Evolutionary conservation across 306 rosid genomes (phyloP).

Genomic region (Datisca glomerata): DNA sequence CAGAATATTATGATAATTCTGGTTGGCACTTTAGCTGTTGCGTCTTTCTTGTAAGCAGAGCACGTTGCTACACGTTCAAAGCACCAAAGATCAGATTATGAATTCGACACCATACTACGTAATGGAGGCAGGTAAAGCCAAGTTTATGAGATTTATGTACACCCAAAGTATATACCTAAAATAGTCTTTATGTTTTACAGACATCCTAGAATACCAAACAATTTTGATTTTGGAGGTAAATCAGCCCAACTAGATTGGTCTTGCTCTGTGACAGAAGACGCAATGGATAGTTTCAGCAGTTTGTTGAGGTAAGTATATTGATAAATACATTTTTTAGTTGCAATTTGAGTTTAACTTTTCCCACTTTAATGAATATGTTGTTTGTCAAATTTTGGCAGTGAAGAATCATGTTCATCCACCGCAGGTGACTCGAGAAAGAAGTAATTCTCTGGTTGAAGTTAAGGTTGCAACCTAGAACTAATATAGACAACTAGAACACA

Average conservation of each 20-base stretch:
- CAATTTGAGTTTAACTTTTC: not conserved
- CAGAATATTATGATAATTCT: not conserved
- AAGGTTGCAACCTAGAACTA: not conserved
- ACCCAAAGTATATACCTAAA: too few relatives aligned
- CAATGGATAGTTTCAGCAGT: conserved; percentile 59
- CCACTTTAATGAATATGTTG: conserved; percentile 1
- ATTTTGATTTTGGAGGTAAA: conserved; percentile 26
- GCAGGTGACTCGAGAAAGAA: conserved; percentile 42
- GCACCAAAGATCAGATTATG: conserved; percentile 30
- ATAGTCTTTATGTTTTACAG: too few relatives aligned
- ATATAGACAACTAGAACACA: not conserved
- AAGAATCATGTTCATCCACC: conserved; percentile 75
- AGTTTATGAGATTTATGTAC: not conserved
- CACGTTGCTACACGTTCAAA: conserved; percentile 25
- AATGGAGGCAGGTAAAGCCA: conserved; percentile 40
- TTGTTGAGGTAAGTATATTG: conserved; percentile 39
- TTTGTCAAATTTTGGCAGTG: conserved; percentile 41
- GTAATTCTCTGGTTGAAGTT: not conserved
- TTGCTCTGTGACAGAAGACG: conserved; percentile 42
- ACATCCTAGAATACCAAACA: conserved; percentile 25
- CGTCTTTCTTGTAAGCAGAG: conserved; percentile 28
- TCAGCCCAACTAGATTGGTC: conserved; percentile 17
- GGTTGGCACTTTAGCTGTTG: not conserved
- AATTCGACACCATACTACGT: conserved; percentile 24
- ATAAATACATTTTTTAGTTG: not conserved